Conservation (phyloP, 148 eudicot genomes). For the Simmondsia chinensis region DNA sequence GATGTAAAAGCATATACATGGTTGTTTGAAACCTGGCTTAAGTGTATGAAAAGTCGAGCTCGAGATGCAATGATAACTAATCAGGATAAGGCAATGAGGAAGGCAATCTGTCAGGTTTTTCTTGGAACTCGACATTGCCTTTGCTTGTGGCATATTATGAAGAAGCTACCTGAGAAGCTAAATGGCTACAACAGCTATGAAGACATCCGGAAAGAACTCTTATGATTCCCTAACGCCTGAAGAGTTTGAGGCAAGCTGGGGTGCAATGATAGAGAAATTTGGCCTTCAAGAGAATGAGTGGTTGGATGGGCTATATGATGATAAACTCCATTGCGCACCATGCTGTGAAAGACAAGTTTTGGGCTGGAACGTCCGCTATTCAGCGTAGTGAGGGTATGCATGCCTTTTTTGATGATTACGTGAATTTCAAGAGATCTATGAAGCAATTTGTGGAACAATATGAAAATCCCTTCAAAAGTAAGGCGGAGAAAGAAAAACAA, state of each 20-base stretch:
- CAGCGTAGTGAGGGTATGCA: slow-evolving; percentile 8
- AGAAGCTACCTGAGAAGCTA: not conserved
- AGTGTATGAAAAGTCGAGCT: not conserved
- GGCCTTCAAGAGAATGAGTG: slow-evolving; percentile 3
- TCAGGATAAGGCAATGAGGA: slow-evolving; percentile 1
- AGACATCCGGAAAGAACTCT: not conserved
- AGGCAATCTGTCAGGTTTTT: not conserved
- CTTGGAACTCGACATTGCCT: not conserved
- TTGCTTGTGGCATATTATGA: slow-evolving; percentile 3
- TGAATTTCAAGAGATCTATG: too few relatives aligned
- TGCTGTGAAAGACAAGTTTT: not conserved
- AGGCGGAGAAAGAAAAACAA: too few relatives aligned
- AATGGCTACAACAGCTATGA: not conserved
- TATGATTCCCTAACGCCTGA: not conserved
- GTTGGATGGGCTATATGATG: not conserved
- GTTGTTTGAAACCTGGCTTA: slow-evolving; percentile 2
- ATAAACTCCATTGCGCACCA: slow-evolving; percentile 4
- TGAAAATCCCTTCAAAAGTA: too few relatives aligned
- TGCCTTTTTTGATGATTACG: too few relatives aligned
- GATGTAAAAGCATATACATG: not conserved
- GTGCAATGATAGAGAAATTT: not conserved
- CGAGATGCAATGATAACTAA: slow-evolving; percentile 3
- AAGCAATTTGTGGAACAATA: too few relatives aligned
- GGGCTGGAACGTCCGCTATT: slow-evolving; percentile 3
- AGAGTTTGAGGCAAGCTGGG: slow-evolving; percentile 9